phyloP scores from a whole-genome alignment of 176 grass and related monocot genomes.

The Hyparrhenia diplandra region DNA sequence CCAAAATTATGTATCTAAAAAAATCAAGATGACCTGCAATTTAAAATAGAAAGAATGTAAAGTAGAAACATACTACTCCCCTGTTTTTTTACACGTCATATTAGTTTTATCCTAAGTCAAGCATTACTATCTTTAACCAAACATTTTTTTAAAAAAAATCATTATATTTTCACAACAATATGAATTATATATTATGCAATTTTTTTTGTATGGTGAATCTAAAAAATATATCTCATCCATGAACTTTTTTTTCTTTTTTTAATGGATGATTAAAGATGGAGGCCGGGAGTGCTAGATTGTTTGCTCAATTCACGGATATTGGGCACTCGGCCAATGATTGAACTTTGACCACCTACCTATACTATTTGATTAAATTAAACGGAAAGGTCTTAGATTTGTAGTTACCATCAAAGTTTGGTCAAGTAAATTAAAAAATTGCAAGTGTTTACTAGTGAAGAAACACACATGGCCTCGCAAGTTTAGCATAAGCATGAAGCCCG shows the following conservation, averaged over 20 bases:
- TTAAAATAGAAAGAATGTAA: background rate
- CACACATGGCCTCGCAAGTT: background rate
- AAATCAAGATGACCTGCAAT: background rate
- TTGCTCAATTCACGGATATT: background rate
- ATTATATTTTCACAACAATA: background rate
- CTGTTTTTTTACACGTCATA: background rate
- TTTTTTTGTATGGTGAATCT: no score
- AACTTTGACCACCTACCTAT: background rate
- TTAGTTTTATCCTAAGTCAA: background rate
- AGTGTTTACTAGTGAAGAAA: background rate
- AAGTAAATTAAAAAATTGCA: background rate
- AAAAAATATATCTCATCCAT: no score
- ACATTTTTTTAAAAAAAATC: background rate
- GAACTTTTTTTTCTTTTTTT: no score
- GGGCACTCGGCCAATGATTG: background rate
- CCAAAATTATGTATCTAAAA: background rate
- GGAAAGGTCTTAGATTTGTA: background rate
- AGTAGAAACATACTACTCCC: background rate
- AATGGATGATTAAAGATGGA: background rate
- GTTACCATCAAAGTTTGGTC: background rate
- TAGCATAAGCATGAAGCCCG: conserved; percentile 14
- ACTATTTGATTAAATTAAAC: background rate
- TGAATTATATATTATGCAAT: background rate
- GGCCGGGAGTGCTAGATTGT: background rate
- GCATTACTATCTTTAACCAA: background rate